phyloP scores from a whole-genome alignment of 106 monocot species.

The Ottelia alismoides region DNA sequence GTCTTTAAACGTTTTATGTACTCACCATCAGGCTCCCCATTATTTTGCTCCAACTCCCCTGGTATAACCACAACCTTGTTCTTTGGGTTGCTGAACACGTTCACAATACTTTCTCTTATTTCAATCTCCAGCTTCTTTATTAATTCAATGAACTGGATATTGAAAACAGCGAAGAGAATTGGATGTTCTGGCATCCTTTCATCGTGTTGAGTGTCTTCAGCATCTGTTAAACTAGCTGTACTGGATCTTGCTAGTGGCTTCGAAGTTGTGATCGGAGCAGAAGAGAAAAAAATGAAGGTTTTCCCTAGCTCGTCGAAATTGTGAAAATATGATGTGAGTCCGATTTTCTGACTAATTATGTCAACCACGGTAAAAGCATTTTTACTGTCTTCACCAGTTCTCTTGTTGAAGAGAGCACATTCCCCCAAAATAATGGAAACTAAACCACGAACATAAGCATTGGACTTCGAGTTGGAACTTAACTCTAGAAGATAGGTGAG shows the following conservation, averaged over 20 bases:
- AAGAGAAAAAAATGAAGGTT: slow-evolving; percentile 18
- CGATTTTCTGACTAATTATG: slow-evolving; percentile 83
- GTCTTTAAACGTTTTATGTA: slow-evolving; percentile 68
- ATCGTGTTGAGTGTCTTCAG: slow-evolving; percentile 33
- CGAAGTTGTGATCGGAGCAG: slow-evolving; percentile 13
- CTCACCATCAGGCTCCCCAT: slow-evolving; percentile 62
- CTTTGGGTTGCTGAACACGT: slow-evolving; percentile 56
- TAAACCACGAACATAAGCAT: slow-evolving; percentile 47
- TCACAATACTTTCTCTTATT: slow-evolving; percentile 67
- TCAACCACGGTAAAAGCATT: slow-evolving; percentile 83
- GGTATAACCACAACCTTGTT: slow-evolving; percentile 52
- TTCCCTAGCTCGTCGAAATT: slow-evolving; percentile 73
- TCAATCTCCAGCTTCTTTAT: slow-evolving; percentile 46
- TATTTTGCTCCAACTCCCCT: slow-evolving; percentile 71
- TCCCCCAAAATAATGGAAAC: slow-evolving; percentile 69
- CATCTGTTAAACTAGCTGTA: slow-evolving; percentile 48
- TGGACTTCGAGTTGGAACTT: slow-evolving; percentile 25
- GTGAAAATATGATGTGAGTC: slow-evolving; percentile 62
- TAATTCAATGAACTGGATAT: slow-evolving; percentile 39
- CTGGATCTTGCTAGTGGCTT: slow-evolving; percentile 54
- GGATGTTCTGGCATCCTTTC: slow-evolving; percentile 37
- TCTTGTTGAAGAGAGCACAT: slow-evolving; percentile 72
- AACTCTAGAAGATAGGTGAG: slow-evolving; percentile 69
- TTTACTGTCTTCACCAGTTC: slow-evolving; percentile 32
- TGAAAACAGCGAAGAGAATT: slow-evolving; percentile 49